phyloP scores from a whole-genome alignment of 106 monocot genomes.

The Phalaenopsis equestris region DNA sequence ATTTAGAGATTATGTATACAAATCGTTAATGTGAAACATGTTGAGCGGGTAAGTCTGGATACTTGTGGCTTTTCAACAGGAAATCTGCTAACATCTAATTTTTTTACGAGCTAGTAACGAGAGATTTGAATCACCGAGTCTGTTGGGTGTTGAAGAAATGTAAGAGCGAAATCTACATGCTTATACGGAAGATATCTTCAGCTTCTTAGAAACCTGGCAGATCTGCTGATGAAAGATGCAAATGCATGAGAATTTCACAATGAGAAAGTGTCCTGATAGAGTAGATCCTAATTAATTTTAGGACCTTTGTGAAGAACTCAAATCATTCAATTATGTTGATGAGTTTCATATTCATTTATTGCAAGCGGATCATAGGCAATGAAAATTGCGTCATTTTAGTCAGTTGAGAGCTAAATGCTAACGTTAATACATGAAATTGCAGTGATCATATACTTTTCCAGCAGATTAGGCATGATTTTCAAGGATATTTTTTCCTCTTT shows the following conservation, averaged over 20 bases:
- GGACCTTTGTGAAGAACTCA: background rate
- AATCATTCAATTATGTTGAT: background rate
- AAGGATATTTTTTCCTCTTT: background rate
- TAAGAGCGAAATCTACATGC: background rate
- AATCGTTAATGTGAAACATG: background rate
- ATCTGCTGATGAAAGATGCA: background rate
- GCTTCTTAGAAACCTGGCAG: background rate
- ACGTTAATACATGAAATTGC: background rate
- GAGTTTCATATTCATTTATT: background rate
- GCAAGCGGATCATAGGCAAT: background rate
- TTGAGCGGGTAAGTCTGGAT: background rate
- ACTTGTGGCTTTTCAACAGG: background rate
- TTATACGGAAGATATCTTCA: constrained; percentile 2
- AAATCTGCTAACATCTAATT: background rate
- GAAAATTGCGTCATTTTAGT: background rate
- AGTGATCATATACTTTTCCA: background rate
- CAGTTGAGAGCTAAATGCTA: background rate
- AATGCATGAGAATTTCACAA: background rate
- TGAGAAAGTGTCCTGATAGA: background rate
- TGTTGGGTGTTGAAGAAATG: background rate
- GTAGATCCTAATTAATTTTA: background rate
- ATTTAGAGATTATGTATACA: background rate
- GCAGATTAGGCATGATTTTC: background rate
- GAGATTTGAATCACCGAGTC: too few relatives aligned
- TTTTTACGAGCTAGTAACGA: background rate